These are phyloP conservation scores for Talaromyces adpressus DNA, from an alignment of 495 filamentous ascomycete genomes.

Conservation along the genomic window DNA sequence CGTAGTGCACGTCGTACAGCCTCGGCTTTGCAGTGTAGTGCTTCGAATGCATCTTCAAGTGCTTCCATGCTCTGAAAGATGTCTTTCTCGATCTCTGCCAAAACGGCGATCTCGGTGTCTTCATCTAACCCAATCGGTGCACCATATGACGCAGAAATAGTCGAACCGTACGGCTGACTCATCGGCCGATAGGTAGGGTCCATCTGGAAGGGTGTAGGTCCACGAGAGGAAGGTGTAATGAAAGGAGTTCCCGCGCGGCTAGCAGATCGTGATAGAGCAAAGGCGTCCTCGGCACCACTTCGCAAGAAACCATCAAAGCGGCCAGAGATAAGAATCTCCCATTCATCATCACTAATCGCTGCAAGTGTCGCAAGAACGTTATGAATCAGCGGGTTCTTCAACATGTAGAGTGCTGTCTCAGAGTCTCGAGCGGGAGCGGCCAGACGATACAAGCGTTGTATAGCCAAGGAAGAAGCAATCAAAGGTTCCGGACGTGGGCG, in stretches of 20 bases:
- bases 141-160: slow-evolving; percentile 34
- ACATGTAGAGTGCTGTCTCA: slow-evolving; percentile 80
- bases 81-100: slow-evolving; percentile 88
- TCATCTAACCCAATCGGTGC: slow-evolving; percentile 83
- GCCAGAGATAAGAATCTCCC: slow-evolving; percentile 93
- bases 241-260: slow-evolving; percentile 40
- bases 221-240: slow-evolving; percentile 33
- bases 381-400: slow-evolving; percentile 75
- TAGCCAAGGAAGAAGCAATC: slow-evolving; percentile 60
- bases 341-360: slow-evolving; percentile 78
- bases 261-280: slow-evolving; percentile 18
- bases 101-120: slow-evolving; percentile 81
- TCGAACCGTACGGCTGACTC: slow-evolving; percentile 29
- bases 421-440: slow-evolving; percentile 65
- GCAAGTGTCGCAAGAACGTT: slow-evolving; percentile 82
- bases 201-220: slow-evolving; percentile 31
- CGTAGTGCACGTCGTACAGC: slow-evolving; percentile 70
- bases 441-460: slow-evolving; percentile 82
- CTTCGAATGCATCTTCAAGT: slow-evolving; percentile 92
- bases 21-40: slow-evolving; percentile 79
- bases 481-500: slow-evolving; percentile 61
- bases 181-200: slow-evolving; percentile 27
- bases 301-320: slow-evolving; percentile 97
- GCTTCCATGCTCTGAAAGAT: slow-evolving; percentile 92
- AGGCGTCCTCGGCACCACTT: slow-evolving; percentile 71